Evolutionary conservation across 345 rosid species (phyloP), one percentile per base, ranked within the genome.

Genomic region (Leavenworthia alabamica): DNA sequence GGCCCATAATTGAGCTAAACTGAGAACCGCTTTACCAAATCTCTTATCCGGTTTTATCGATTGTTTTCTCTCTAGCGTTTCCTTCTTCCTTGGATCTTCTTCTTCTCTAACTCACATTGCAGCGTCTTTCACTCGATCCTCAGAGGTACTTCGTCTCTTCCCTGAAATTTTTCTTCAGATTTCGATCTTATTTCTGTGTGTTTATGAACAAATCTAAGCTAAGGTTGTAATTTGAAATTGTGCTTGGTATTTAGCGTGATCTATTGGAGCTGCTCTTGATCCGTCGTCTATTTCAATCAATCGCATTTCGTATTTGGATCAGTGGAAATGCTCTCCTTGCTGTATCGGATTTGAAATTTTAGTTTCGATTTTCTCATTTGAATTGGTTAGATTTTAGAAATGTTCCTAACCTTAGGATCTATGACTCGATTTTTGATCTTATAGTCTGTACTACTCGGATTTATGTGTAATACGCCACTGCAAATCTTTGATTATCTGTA

Each of bases 41-140:
- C n/a, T n/a, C n/a, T n/a, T n/a, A n/a, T n/a, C n/a, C n/a, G n/a
- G n/a, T n/a, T n/a, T n/a, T n/a, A n/a, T n/a, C n/a, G n/a, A n/a
- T n/a, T n/a, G n/a, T n/a, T n/a, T 4, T 45, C 14, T 24, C 17
- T 12, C 6, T 28, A 4, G 46, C 41, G 56, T 46, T 67, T n/a
- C 26, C 11, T 48, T 41, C 53, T n/a, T n/a, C n/a, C 66, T 33
- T 31, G 29, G 60, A 67, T 51, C 32, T 35, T 47, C 64, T 46
- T 51, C 62, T n/a, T n/a, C n/a, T 36, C 22, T 35, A 10, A n/a
- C 4, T 60, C 66, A 50, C 66, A 50, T 41, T 59, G 15, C 60
- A 41, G 24, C 66, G 46, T 59, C 59, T 39, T 55, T 41, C 51
- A 31, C n/a, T 51, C 55, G 40, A 43, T 59, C 37, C 16, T 7